Conservation (phyloP, 306 rosid species). For the Quercus robur region DNA sequence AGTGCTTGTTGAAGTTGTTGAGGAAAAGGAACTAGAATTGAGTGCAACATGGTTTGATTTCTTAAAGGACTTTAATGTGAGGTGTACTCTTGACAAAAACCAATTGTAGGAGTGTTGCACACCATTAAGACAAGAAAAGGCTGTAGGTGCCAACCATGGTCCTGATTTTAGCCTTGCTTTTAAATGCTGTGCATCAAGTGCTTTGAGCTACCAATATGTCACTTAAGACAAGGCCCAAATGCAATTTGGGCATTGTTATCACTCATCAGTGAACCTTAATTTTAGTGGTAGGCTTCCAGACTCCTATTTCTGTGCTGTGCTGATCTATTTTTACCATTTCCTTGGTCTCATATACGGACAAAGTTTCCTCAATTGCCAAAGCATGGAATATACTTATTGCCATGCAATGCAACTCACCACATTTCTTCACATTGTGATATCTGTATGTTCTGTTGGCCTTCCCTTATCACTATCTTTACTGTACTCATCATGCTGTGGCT, state of each 20-base stretch:
- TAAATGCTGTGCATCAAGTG: not conserved
- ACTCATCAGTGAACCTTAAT: not conserved
- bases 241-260: not conserved
- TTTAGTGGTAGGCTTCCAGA: not conserved
- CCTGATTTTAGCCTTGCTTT: not conserved
- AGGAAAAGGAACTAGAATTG: not conserved
- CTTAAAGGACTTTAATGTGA: not conserved
- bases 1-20: not conserved
- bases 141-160: not conserved
- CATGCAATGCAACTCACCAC: not conserved
- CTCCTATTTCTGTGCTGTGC: not conserved
- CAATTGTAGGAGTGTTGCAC: not conserved
- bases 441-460: not conserved
- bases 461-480: not conserved
- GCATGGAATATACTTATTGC: not conserved
- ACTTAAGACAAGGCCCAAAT: not conserved
- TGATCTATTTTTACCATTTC: not conserved
- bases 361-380: not conserved
- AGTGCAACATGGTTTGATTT: not conserved
- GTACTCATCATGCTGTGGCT: not conserved
- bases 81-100: not conserved
- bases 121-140: not conserved
- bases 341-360: not conserved
- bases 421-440: not conserved
- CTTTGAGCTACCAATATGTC: not conserved